Conservation (phyloP, 78 protist genomes). For the Planoprotostelium fungivorum region DNA sequence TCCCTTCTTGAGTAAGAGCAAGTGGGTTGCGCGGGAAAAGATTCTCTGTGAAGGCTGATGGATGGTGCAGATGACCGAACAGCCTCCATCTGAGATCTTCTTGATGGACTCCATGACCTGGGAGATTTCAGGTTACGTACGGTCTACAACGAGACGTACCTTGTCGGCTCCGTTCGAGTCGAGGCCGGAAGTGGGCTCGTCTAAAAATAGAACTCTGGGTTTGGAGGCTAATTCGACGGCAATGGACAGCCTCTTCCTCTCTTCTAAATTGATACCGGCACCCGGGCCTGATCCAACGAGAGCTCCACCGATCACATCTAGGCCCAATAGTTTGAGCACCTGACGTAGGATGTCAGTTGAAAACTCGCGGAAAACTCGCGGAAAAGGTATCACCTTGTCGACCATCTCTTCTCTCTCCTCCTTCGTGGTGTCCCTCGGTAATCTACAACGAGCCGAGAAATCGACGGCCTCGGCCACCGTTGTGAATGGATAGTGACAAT, state of each 20-base stretch:
- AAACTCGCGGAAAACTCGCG: not conserved
- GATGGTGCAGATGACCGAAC: slow-evolving; percentile 60
- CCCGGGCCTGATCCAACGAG: not conserved
- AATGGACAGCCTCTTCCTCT: slow-evolving; percentile 57
- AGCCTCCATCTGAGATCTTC: slow-evolving; percentile 33
- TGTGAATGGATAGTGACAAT: slow-evolving; percentile 16
- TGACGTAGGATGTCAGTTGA: not conserved
- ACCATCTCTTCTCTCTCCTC: slow-evolving; percentile 21
- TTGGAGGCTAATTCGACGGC: slow-evolving; percentile 68
- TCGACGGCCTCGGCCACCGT: slow-evolving; percentile 29
- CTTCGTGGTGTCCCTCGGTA: not conserved
- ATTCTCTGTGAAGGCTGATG: slow-evolving; percentile 82
- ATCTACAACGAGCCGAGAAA: slow-evolving; percentile 30
- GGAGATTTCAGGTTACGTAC: not conserved
- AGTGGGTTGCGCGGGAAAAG: slow-evolving; percentile 47
- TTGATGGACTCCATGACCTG: slow-evolving; percentile 39
- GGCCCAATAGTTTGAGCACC: not conserved
- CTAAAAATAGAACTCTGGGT: slow-evolving; percentile 54
- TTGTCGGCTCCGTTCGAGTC: slow-evolving; percentile 42
- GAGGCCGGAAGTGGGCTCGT: slow-evolving; percentile 63
- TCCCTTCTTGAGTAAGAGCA: slow-evolving; percentile 74
- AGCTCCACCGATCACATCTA: not conserved
- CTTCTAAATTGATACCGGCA: slow-evolving; percentile 47
- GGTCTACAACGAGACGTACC: not conserved
- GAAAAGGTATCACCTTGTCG: not conserved